Conservation (phyloP, 306 rosid species). For the Lupinus albus region DNA sequence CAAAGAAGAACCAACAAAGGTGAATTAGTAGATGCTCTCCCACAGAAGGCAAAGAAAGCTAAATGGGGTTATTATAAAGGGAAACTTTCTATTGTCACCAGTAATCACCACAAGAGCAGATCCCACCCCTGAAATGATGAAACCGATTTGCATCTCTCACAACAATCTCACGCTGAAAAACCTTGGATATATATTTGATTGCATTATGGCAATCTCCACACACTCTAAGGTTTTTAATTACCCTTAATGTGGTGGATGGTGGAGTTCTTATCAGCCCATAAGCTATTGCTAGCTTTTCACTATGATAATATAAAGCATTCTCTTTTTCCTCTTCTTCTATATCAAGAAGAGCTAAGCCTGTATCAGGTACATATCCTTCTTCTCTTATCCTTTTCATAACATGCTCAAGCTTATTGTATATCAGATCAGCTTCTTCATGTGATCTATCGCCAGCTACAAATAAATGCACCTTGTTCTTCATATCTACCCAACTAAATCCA, state of each 20-base stretch:
- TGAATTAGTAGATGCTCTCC: neutral
- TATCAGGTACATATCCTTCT: slow-evolving; percentile 75
- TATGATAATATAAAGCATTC: slow-evolving; percentile 59
- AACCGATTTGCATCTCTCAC: slow-evolving; percentile 78
- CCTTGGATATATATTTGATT: slow-evolving; percentile 64
- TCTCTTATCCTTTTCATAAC: slow-evolving; percentile 60
- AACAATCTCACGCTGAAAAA: slow-evolving; percentile 62
- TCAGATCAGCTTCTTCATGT: slow-evolving; percentile 61
- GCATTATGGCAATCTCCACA: slow-evolving; percentile 86
- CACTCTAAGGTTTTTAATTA: slow-evolving; percentile 74
- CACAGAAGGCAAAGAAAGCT: neutral
- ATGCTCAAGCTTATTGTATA: slow-evolving; percentile 58
- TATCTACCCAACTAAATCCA: slow-evolving; percentile 81
- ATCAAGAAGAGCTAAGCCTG: slow-evolving; percentile 65
- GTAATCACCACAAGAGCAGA: slow-evolving; percentile 61
- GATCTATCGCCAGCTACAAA: slow-evolving; percentile 77
- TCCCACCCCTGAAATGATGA: slow-evolving; percentile 64
- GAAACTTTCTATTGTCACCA: slow-evolving; percentile 45
- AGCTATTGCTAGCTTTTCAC: slow-evolving; percentile 71
- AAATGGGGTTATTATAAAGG: neutral
- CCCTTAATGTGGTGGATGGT: slow-evolving; percentile 53
- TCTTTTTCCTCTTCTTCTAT: slow-evolving; percentile 74
- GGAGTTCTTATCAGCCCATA: slow-evolving; percentile 64
- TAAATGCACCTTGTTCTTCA: slow-evolving; percentile 73
- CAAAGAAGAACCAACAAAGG: neutral